Evolutionary conservation across 306 rosid genomes (phyloP).

Genomic region (Potentilla sterilis): DNA sequence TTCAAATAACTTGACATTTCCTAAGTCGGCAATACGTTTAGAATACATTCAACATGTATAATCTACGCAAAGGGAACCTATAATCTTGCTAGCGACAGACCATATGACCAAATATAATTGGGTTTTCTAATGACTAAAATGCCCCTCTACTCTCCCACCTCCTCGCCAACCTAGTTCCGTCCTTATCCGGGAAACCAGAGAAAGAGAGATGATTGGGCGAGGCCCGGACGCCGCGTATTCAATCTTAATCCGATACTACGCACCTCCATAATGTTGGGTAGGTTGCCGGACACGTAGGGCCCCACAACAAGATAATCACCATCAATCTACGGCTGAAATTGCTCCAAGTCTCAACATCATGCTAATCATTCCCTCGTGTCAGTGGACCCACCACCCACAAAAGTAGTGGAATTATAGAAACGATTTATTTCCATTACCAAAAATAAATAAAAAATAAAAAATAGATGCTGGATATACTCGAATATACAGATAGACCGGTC

Average conservation of each 20-base stretch:
- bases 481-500: slow-evolving; percentile 40
- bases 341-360: slow-evolving; percentile 22
- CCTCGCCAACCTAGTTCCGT: not conserved
- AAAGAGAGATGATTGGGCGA: not conserved
- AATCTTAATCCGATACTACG: not conserved
- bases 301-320: slow-evolving; percentile 41
- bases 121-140: not conserved
- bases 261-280: not conserved
- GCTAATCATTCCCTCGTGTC: not conserved
- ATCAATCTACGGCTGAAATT: slow-evolving; percentile 16
- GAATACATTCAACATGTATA: no score
- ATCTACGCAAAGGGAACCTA: no score
- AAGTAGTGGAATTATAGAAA: no score
- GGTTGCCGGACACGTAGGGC: slow-evolving; percentile 16
- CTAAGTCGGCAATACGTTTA: no score
- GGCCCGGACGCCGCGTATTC: slow-evolving; percentile 50
- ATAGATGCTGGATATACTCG: slow-evolving; percentile 39
- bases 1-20: no score
- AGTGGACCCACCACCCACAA: not conserved
- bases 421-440: not conserved
- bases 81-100: not conserved
- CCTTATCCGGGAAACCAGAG: not conserved
- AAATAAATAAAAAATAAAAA: not conserved
- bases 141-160: not conserved
- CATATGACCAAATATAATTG: not conserved